Base-by-base conservation (phyloP, 352 stramenopile genomes). In the Phytophthora fragariaefolia region DNA sequence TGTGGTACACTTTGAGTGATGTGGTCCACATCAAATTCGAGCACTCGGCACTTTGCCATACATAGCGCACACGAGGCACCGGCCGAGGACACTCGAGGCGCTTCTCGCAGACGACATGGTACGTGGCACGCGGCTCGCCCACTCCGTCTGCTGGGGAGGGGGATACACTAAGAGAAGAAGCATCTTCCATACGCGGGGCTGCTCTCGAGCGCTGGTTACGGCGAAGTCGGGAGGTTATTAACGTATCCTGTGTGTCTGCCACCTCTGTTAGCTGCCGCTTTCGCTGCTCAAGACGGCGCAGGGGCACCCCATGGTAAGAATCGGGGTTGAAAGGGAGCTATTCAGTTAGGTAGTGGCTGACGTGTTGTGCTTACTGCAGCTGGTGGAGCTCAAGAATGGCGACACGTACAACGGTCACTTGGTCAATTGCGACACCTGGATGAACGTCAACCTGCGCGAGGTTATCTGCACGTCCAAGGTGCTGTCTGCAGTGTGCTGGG, bases 381-480 rank as follows among this genome's bases (percentile, higher is more conserved):
- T 99, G 49, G 94, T 99, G 47, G 97, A 99, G 89, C 89, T 99
- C 18, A 99, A 99, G 85, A 99, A 98, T 67, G 98, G 98, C 48
- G 97, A 99, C 63, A 99, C 94, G 50, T 99, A 99, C 91, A 99
- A 99, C 72, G 97, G 98, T 24, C 90, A 97, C 52, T 84, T 99
- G 38, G 92, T 98, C 24, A 98, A 96, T 71, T 99, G 97, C 56
- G 97, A 99, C 77, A 97, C 93, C 12, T 99, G 95, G 90, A 99
- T 99, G 98, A 99, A 99, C 77, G 95, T 99, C 64, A 99, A 99
- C 71, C 77, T 99, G 28, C 85, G 90, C 15, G 97, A 99, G 72
- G 97, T 99, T n/a, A 99, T 99, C 76, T 99, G 97, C 66, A 99
- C 98, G 18, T 98, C 93, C 30, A 96, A 96, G 75, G 91, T 96